Conservation (phyloP, 441 rosid genomes). For the Biscutella laevigata region DNA sequence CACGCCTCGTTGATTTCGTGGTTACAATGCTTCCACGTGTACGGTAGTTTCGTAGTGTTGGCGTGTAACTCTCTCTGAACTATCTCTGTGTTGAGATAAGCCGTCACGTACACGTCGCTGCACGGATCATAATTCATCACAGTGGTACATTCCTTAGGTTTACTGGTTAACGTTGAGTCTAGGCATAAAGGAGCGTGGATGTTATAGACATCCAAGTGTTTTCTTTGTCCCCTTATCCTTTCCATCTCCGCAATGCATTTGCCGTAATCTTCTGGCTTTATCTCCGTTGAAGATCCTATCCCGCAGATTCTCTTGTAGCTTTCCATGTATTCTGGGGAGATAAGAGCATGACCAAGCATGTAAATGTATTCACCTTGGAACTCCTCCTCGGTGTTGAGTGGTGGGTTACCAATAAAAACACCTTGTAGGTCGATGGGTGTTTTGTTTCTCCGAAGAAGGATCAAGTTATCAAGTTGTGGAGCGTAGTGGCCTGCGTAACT, state of each 20-base stretch:
- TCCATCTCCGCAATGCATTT: slow-evolving; percentile 25
- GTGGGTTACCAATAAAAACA: slow-evolving; percentile 70
- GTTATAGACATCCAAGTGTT: slow-evolving; percentile 33
- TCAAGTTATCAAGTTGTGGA: slow-evolving; percentile 67
- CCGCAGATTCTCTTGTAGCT: neutral
- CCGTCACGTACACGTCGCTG: slow-evolving; percentile 28
- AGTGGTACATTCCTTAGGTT: slow-evolving; percentile 24
- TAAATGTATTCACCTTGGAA: slow-evolving; percentile 33
- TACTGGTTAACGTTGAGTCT: slow-evolving; percentile 27
- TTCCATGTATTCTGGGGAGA: slow-evolving; percentile 30
- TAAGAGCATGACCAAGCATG: slow-evolving; percentile 35
- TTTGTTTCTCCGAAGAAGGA: slow-evolving; percentile 42
- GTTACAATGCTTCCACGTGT: slow-evolving; percentile 52
- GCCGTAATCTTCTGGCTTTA: too few species aligned
- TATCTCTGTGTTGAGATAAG: slow-evolving; percentile 42
- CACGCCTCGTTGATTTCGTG: slow-evolving; percentile 24
- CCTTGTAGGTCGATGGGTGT: slow-evolving; percentile 60
- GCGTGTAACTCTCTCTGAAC: slow-evolving; percentile 71
- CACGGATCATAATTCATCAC: slow-evolving; percentile 47
- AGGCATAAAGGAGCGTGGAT: slow-evolving; percentile 44
- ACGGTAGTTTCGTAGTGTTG: slow-evolving; percentile 41
- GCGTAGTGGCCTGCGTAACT: slow-evolving; percentile 88
- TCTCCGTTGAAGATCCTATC: too few species aligned
- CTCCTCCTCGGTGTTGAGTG: slow-evolving; percentile 39
- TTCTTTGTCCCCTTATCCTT: neutral